These are phyloP conservation scores for Zasmidium angulare DNA, from an alignment of 2,329 filamentous ascomycete species.

Conservation along the genomic window DNA sequence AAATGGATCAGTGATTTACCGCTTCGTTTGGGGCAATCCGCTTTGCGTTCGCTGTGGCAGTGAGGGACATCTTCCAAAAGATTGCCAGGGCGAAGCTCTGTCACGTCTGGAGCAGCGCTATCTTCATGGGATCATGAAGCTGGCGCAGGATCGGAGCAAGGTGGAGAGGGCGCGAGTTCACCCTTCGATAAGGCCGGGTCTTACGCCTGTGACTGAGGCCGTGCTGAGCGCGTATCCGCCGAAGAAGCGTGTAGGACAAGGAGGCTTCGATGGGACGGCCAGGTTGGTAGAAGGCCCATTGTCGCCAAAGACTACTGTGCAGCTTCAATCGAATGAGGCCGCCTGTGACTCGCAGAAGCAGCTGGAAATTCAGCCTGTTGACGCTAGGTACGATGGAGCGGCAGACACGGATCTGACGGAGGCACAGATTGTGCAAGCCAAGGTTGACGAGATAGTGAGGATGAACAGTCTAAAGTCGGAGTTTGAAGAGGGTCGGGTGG, in stretches of 20 bases:
- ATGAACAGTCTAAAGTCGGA: no score
- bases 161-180: conserved; percentile 8
- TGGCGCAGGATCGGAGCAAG: conserved; percentile 18
- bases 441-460: neutral
- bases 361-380: no score
- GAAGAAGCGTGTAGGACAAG: neutral
- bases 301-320: no score
- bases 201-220: neutral
- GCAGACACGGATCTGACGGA: neutral
- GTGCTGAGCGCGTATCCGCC: neutral
- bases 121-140: conserved; percentile 14
- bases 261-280: neutral
- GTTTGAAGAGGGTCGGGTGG: no score
- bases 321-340: no score
- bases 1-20: conserved; percentile 18
- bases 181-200: neutral
- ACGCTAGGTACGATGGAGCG: no score
- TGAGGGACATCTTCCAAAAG: conserved; percentile 20
- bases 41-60: conserved; percentile 21
- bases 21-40: conserved; percentile 22
- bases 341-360: no score
- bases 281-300: neutral
- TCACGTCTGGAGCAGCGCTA: conserved; percentile 14
- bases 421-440: neutral
- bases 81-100: conserved; percentile 10